Percentiles rank a stretch among this genome's conserved stretches.
Evolutionary conservation across 805 yeast genomes (phyloP).

Genomic region (Wickerhamomyces queroliae): DNA sequence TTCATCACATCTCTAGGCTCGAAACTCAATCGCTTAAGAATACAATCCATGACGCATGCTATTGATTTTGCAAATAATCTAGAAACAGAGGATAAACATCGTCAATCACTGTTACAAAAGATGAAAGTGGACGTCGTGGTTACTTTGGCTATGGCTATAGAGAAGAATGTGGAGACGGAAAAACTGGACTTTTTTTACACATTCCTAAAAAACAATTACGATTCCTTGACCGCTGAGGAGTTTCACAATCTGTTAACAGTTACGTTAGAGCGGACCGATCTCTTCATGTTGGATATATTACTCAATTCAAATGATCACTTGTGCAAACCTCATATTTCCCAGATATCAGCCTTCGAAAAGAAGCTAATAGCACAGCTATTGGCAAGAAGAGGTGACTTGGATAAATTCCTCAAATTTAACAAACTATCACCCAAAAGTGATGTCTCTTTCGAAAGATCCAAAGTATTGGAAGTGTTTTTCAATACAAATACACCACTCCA

Average conservation of each 20-base stretch:
- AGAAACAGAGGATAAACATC: background rate
- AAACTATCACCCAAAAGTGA: background rate
- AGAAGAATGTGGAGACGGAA: background rate
- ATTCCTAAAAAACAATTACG: background rate
- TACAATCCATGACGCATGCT: background rate
- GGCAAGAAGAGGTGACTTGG: background rate
- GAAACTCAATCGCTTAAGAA: background rate
- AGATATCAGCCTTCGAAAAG: background rate
- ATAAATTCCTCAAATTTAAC: background rate
- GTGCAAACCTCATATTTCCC: background rate
- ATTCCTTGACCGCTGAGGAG: background rate
- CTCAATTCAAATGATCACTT: background rate
- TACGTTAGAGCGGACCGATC: background rate
- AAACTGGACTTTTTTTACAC: background rate
- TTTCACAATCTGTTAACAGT: background rate
- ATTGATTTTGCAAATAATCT: background rate
- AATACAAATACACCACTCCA: background rate
- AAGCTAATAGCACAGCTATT: background rate
- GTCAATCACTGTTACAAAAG: background rate
- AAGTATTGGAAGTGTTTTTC: background rate
- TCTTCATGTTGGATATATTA: background rate
- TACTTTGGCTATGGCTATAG: background rate
- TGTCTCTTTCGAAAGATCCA: background rate
- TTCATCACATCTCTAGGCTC: conserved; percentile 1
- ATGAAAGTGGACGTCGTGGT: background rate